These are phyloP conservation scores for Juncus effusus DNA, from an alignment of 176 grass and related monocot genomes.

Conservation along the genomic window DNA sequence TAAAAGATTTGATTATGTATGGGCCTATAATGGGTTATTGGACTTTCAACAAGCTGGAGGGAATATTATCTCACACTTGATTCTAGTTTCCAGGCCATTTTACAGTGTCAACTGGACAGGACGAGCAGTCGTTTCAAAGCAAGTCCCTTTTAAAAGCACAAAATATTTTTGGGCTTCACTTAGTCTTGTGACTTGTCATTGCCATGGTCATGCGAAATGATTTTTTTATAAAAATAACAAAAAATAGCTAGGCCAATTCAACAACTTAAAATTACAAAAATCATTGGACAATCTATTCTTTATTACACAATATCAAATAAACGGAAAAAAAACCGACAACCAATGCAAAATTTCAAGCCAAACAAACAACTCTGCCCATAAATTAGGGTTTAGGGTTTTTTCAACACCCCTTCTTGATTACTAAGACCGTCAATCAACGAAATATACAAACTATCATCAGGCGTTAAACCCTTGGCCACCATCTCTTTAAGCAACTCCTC, in stretches of 20 bases:
- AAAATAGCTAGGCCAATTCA: no score
- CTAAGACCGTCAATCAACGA: conserved; percentile 47
- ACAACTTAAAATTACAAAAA: no score
- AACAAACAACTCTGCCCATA: not conserved
- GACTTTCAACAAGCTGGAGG: not conserved
- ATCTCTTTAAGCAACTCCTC: conserved; percentile 73
- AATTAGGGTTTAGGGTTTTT: not conserved
- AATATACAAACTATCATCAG: conserved; percentile 57
- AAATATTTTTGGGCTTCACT: no score
- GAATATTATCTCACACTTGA: not conserved
- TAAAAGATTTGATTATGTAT: not conserved
- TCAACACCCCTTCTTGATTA: not conserved
- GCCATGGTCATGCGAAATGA: no score
- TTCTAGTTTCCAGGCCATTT: no score
- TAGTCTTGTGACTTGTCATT: no score
- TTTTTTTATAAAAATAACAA: no score
- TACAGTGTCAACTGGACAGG: no score
- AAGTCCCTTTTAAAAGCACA: no score
- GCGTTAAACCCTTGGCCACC: conserved; percentile 55
- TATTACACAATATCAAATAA: not conserved
- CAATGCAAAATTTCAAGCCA: not conserved
- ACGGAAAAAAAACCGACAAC: not conserved
- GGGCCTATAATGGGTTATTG: not conserved
- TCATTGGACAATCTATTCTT: no score
- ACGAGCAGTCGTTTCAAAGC: not conserved